Evolutionary conservation across 2,329 filamentous ascomycete species (phyloP).

Genomic region (Nothophoma quercina): DNA sequence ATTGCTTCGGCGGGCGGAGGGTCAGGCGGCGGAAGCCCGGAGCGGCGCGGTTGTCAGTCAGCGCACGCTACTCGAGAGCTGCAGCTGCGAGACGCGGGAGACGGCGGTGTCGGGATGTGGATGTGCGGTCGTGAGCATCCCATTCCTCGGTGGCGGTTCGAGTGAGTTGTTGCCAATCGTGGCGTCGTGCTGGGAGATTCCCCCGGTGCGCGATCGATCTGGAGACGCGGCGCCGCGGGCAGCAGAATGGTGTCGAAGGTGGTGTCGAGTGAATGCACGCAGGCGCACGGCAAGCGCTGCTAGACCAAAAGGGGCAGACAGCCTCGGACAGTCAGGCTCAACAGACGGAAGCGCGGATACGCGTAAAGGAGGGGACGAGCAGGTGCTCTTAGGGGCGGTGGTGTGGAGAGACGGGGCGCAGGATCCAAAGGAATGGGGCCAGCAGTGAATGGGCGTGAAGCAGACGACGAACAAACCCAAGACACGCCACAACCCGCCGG

Average conservation of each 20-base stretch:
- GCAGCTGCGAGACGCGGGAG: constrained; percentile 19
- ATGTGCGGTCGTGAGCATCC: constrained; percentile 24
- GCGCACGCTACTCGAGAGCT: constrained; percentile 21
- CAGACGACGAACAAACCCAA: constrained; percentile 18
- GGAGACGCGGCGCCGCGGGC: constrained; percentile 14
- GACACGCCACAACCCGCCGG: constrained; percentile 7
- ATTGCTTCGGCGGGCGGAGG: not conserved
- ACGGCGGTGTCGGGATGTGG: constrained; percentile 22
- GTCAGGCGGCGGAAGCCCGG: constrained; percentile 9
- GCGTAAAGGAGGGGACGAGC: constrained; percentile 38
- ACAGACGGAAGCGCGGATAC: constrained; percentile 7
- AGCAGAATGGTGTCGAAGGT: constrained; percentile 10
- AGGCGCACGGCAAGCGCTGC: constrained; percentile 17
- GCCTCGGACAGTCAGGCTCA: constrained; percentile 14
- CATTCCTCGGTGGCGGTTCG: constrained; percentile 35
- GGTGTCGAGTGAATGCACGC: constrained; percentile 22
- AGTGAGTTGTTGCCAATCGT: not conserved
- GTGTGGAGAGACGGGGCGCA: constrained; percentile 1
- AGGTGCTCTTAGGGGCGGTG: constrained; percentile 20
- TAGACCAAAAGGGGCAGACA: constrained; percentile 25
- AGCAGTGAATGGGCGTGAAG: constrained; percentile 6
- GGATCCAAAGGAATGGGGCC: constrained; percentile 7
- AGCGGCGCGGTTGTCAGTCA: constrained; percentile 24
- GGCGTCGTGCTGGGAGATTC: not conserved
- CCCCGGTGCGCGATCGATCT: constrained; percentile 10